These are phyloP conservation scores for Polytolypa hystricis DNA, from an alignment of 2,329 filamentous ascomycete genomes.

Conservation along the genomic window DNA sequence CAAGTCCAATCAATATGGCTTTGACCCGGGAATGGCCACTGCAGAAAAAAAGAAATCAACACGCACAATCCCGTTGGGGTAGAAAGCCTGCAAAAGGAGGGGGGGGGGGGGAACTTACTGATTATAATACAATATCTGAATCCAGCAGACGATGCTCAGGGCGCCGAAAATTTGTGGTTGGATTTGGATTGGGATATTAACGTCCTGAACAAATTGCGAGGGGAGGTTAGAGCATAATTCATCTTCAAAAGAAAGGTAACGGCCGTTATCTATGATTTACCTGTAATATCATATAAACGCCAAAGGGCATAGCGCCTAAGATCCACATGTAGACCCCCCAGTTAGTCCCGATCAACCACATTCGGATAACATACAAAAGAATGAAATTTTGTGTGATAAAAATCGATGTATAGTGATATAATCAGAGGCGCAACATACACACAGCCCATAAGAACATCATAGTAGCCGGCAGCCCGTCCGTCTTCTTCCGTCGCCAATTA, in stretches of 20 bases:
- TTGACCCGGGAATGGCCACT: constrained; percentile 35
- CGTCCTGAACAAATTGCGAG: constrained; percentile 30
- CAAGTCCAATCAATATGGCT: constrained; percentile 32
- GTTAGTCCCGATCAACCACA: too few species aligned
- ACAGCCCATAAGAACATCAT: constrained; percentile 57
- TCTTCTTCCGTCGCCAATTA: constrained; percentile 50
- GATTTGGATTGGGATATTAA: constrained; percentile 44
- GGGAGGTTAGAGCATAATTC: not conserved
- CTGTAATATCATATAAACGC: constrained; percentile 42
- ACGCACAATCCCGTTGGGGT: not conserved
- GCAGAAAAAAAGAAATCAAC: not conserved
- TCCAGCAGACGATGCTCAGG: constrained; percentile 41
- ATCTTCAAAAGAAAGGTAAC: not conserved
- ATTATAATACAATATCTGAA: constrained; percentile 42
- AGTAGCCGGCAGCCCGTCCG: constrained; percentile 46
- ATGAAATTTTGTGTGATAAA: too few species aligned
- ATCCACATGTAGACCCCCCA: not conserved
- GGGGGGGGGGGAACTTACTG: constrained; percentile 25
- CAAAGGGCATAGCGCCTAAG: constrained; percentile 38
- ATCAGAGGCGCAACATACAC: constrained; percentile 24
- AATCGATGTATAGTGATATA: too few species aligned
- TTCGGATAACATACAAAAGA: too few species aligned
- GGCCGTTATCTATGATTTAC: too few species aligned
- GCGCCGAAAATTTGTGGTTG: constrained; percentile 44
- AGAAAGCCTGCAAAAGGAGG: not conserved